Conservation (phyloP, 495 filamentous ascomycete genomes). For the Aspergillus carlsbadensis region DNA sequence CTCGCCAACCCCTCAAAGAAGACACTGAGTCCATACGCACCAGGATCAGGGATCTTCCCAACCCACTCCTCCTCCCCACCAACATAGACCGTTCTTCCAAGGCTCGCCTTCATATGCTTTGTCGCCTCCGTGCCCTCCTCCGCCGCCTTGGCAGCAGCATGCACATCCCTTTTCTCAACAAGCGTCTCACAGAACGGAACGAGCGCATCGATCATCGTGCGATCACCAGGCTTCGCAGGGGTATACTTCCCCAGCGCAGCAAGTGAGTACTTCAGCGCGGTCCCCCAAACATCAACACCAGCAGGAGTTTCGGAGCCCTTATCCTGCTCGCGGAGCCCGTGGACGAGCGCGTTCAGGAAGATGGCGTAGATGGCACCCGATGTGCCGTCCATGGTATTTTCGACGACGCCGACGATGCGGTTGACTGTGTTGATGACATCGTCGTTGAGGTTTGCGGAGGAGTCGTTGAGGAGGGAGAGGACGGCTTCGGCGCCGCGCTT, state of each 20-base stretch:
- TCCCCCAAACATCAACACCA: conserved; percentile 64
- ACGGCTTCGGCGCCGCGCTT: conserved; percentile 90
- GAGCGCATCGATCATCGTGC: conserved; percentile 88
- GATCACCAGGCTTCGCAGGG: conserved; percentile 82
- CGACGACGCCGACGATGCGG: conserved; percentile 78
- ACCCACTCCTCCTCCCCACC: conserved; percentile 76
- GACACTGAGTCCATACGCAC: conserved; percentile 78
- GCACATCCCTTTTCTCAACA: conserved; percentile 57
- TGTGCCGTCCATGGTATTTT: conserved; percentile 91
- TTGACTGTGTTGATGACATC: conserved; percentile 73
- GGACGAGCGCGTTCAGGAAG: conserved; percentile 87
- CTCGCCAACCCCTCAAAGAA: conserved; percentile 75
- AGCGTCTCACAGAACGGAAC: conserved; percentile 81
- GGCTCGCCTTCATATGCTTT: conserved; percentile 84
- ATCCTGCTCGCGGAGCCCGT: conserved; percentile 64
- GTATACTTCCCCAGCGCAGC: conserved; percentile 78
- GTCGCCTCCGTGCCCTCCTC: conserved; percentile 76
- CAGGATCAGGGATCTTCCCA: conserved; percentile 82
- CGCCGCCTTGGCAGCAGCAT: conserved; percentile 71
- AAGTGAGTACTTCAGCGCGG: conserved; percentile 69
- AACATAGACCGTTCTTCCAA: conserved; percentile 90
- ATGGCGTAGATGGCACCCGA: conserved; percentile 95
- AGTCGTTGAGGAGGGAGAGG: conserved; percentile 57
- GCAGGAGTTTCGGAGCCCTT: conserved; percentile 46
- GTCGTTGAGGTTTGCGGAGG: conserved; percentile 50